These are phyloP conservation scores for Cercophora newfieldiana DNA, from an alignment of 495 filamentous ascomycete genomes.

Conservation along the genomic window DNA sequence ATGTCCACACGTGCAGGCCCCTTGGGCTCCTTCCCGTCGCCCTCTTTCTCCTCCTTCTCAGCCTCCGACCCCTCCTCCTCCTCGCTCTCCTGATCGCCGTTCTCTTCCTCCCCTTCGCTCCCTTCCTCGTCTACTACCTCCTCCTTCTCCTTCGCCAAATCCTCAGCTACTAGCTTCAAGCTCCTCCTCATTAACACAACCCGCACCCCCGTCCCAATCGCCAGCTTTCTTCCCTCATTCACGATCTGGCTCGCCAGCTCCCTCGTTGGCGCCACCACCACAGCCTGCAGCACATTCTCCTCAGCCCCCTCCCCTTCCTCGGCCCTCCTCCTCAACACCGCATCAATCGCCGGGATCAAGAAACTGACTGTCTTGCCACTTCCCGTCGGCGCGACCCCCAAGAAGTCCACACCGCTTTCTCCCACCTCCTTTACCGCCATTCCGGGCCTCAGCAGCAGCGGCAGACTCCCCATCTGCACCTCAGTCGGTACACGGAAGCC, in stretches of 20 bases:
- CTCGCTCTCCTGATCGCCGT: conserved; percentile 21
- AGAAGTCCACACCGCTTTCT: conserved; percentile 55
- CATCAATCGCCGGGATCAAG: conserved; percentile 79
- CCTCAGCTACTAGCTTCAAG: conserved; percentile 62
- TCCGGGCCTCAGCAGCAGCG: conserved; percentile 64
- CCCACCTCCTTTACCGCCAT: conserved; percentile 38
- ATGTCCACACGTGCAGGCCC: conserved; percentile 72
- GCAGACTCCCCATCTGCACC: conserved; percentile 85
- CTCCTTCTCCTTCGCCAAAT: conserved; percentile 33
- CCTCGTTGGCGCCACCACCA: conserved; percentile 88
- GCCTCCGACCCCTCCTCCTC: conserved; percentile 36
- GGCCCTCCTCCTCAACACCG: conserved; percentile 56
- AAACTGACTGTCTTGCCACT: conserved; percentile 98
- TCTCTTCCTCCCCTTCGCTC: conserved; percentile 40
- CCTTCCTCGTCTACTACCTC: conserved; percentile 45
- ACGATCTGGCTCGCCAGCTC: conserved; percentile 91
- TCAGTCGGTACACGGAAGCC: conserved; percentile 87
- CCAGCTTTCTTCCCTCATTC: conserved; percentile 84
- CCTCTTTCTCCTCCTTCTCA: conserved; percentile 30
- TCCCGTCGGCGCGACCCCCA: conserved; percentile 90
- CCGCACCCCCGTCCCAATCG: conserved; percentile 73
- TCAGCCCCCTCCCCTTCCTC: conserved; percentile 39
- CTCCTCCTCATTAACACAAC: conserved; percentile 83
- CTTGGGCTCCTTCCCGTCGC: conserved; percentile 25
- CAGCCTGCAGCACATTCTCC: conserved; percentile 58